A percentile compares a stretch with the other conserved stretches of the same genome.
These are phyloP conservation scores for Suillus brevipes DNA, from an alignment of 768 basidiomycete species.

Conservation along the genomic window DNA sequence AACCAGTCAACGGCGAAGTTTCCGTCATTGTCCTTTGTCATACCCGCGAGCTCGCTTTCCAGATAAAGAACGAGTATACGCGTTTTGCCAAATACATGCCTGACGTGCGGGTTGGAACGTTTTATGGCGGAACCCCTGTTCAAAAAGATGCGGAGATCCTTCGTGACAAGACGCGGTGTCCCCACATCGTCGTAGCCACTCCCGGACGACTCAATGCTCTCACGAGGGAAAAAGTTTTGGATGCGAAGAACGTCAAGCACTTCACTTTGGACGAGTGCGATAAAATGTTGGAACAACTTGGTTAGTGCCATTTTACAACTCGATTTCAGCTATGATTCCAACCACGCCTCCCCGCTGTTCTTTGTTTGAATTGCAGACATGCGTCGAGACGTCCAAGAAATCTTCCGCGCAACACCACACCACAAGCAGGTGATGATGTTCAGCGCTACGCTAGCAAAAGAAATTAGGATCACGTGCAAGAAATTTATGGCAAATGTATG, in stretches of 20 bases:
- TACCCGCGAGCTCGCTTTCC: slow-evolving; percentile 98
- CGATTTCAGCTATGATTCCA: slow-evolving; percentile 70
- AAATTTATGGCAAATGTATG: slow-evolving; percentile 99
- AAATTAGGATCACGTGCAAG: slow-evolving; percentile 96
- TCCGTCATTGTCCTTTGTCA: slow-evolving; percentile 98
- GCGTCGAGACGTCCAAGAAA: slow-evolving; percentile 99
- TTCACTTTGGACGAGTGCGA: slow-evolving; percentile 99
- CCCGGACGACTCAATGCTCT: slow-evolving; percentile 97
- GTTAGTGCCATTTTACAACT: slow-evolving; percentile 76
- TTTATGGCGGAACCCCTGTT: slow-evolving; percentile 96
- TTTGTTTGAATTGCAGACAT: slow-evolving; percentile 76
- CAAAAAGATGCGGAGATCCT: slow-evolving; percentile 91
- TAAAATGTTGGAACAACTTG: slow-evolving; percentile 99
- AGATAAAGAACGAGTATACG: slow-evolving; percentile 99
- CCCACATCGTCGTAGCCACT: slow-evolving; percentile 98
- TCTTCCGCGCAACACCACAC: slow-evolving; percentile 98
- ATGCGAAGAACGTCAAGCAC: slow-evolving; percentile 96
- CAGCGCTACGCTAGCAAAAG: slow-evolving; percentile 96
- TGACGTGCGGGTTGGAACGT: slow-evolving; percentile 94
- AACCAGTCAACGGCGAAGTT: slow-evolving; percentile 97
- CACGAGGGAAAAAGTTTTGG: slow-evolving; percentile 91
- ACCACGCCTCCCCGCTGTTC: slow-evolving; percentile 50
- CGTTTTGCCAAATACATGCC: slow-evolving; percentile 99
- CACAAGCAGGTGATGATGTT: slow-evolving; percentile 99
- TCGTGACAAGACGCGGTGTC: slow-evolving; percentile 95